Conservation (phyloP, 805 yeast species). For the Alloascoidea hylecoeti region DNA sequence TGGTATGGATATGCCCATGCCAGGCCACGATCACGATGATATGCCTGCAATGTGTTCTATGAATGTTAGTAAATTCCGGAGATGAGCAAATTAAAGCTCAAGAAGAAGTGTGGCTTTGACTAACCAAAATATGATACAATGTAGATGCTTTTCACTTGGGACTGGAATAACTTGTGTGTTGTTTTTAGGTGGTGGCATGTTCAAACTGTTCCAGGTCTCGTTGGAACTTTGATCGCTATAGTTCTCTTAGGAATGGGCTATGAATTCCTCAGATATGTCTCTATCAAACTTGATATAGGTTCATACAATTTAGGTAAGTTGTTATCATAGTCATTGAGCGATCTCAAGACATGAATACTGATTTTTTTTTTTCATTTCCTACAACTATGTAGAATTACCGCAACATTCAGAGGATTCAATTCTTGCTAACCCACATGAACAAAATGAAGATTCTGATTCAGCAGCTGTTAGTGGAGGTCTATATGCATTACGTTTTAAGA, state of each 20-base stretch:
- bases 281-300: slow-evolving; percentile 9
- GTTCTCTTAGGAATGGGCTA: slow-evolving; percentile 37
- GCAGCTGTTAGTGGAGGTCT: slow-evolving; percentile 4
- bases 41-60: slow-evolving; percentile 7
- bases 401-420: too few relatives aligned
- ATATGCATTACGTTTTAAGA: too few relatives aligned
- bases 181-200: slow-evolving; percentile 77
- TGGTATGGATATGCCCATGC: slow-evolving; percentile 5
- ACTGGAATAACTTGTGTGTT: slow-evolving; percentile 57
- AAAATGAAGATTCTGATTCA: slow-evolving; percentile 2
- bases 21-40: slow-evolving; percentile 8
- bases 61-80: slow-evolving; percentile 3
- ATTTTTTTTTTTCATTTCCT: neutral
- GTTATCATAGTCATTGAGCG: slow-evolving; percentile 6
- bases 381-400: neutral
- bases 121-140: slow-evolving; percentile 4
- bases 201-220: slow-evolving; percentile 30
- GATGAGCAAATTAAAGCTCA: neutral
- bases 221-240: slow-evolving; percentile 36
- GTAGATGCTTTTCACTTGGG: slow-evolving; percentile 68
- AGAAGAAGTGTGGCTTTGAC: neutral
- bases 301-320: slow-evolving; percentile 2
- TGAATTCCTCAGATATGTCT: slow-evolving; percentile 33
- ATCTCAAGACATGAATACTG: neutral
- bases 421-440: slow-evolving; percentile 3